These are phyloP conservation scores for Detonula confervacea DNA, from an alignment of 352 stramenopile species.

Conservation along the genomic window DNA sequence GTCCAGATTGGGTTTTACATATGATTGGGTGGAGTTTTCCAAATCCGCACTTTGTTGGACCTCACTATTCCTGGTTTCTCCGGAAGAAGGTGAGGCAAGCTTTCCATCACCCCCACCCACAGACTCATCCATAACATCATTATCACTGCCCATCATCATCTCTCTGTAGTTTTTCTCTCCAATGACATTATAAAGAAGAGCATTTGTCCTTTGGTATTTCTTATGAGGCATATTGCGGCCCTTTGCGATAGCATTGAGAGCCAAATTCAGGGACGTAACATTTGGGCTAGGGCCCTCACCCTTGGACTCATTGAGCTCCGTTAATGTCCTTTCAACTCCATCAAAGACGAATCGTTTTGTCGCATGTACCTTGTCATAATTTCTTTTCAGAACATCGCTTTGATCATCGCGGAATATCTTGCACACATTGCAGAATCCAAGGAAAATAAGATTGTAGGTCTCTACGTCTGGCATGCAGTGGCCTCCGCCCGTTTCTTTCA, in stretches of 20 bases:
- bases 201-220: slow-evolving; percentile 26
- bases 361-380: neutral
- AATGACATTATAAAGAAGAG: slow-evolving; percentile 27
- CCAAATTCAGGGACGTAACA: slow-evolving; percentile 41
- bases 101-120: neutral
- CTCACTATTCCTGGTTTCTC: too few relatives aligned
- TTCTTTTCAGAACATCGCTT: neutral
- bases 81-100: too few relatives aligned
- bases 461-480: slow-evolving; percentile 31
- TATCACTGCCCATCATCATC: slow-evolving; percentile 9
- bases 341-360: slow-evolving; percentile 22
- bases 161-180: slow-evolving; percentile 37
- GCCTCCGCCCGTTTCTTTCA: slow-evolving; percentile 6
- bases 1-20: slow-evolving; percentile 38
- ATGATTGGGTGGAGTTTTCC: neutral
- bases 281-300: slow-evolving; percentile 22
- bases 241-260: slow-evolving; percentile 36
- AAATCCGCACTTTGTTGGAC: neutral
- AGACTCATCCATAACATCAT: neutral
- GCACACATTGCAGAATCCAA: slow-evolving; percentile 40
- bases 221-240: slow-evolving; percentile 10
- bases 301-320: slow-evolving; percentile 14
- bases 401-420: neutral
- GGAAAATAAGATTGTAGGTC: slow-evolving; percentile 48
- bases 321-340: slow-evolving; percentile 29